These are phyloP conservation scores for Dactylellina parvicollis DNA, from an alignment of 2,329 filamentous ascomycete species.

Conservation along the genomic window DNA sequence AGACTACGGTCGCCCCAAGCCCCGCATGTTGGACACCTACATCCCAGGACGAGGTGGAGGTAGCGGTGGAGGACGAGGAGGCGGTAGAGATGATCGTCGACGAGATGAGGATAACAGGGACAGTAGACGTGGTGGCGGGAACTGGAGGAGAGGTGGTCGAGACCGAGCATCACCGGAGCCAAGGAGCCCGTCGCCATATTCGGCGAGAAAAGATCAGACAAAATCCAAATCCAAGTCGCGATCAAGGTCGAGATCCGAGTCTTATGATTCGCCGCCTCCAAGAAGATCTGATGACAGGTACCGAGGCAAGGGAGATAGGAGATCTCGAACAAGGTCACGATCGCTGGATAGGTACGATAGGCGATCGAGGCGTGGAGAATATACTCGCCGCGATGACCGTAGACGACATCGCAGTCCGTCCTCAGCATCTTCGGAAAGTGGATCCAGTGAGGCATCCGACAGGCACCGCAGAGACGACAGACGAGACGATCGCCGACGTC, in stretches of 20 bases:
- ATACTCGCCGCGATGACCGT: constrained; percentile 40
- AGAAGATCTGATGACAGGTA: constrained; percentile 59
- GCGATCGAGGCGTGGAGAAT: constrained; percentile 29
- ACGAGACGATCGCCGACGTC: constrained; percentile 36
- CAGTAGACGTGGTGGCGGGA: constrained; percentile 25
- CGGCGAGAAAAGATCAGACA: constrained; percentile 25
- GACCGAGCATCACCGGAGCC: constrained; percentile 55
- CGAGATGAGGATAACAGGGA: constrained; percentile 56
- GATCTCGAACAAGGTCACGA: constrained; percentile 57
- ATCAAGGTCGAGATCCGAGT: constrained; percentile 59
- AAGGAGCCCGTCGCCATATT: constrained; percentile 57
- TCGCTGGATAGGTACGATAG: constrained; percentile 43
- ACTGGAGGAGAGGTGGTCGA: constrained; percentile 59
- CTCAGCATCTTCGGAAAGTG: constrained; percentile 54
- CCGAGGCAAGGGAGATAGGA: constrained; percentile 56
- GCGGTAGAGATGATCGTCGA: constrained; percentile 53
- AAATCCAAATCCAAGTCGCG: constrained; percentile 55
- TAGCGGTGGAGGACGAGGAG: constrained; percentile 39
- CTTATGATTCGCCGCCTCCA: constrained; percentile 56
- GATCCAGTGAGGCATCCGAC: constrained; percentile 55
- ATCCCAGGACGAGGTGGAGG: constrained; percentile 60
- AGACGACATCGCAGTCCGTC: constrained; percentile 38
- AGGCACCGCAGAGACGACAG: constrained; percentile 17
- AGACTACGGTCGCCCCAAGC: constrained; percentile 60
- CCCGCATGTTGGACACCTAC: constrained; percentile 58